A percentile compares a stretch with the other conserved stretches of the same genome.
Evolutionary conservation across 345 rosid genomes (phyloP).

Genomic region (Brassica cretica): DNA sequence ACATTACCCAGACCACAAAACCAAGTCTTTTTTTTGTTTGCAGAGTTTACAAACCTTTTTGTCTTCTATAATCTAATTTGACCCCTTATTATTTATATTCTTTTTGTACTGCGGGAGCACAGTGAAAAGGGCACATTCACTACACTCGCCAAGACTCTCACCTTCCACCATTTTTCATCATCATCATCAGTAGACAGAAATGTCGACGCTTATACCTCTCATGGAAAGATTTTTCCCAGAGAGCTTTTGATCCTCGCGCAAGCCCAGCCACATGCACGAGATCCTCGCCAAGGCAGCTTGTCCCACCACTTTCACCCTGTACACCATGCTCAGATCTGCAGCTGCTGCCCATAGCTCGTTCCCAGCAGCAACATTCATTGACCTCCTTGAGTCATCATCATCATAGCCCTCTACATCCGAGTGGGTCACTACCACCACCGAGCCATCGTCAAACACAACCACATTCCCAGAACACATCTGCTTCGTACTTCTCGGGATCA

Average conservation of each 20-base stretch:
- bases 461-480: slow-evolving; percentile 41
- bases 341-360: slow-evolving; percentile 40
- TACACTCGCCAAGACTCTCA: slow-evolving; percentile 30
- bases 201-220: slow-evolving; percentile 74
- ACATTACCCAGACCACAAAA: slow-evolving; percentile 39
- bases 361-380: slow-evolving; percentile 23
- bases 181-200: slow-evolving; percentile 69
- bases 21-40: slow-evolving; percentile 16
- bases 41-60: slow-evolving; percentile 38
- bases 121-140: slow-evolving; percentile 32
- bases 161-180: slow-evolving; percentile 16
- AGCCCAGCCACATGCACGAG: slow-evolving; percentile 73
- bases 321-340: slow-evolving; percentile 58
- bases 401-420: slow-evolving; percentile 83
- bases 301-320: slow-evolving; percentile 67
- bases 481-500: slow-evolving; percentile 40
- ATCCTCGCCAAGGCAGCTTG: slow-evolving; percentile 67
- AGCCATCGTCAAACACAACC: slow-evolving; percentile 75
- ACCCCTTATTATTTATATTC: slow-evolving; percentile 30
- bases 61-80: slow-evolving; percentile 30
- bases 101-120: slow-evolving; percentile 23
- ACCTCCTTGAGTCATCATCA: slow-evolving; percentile 35
- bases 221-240: slow-evolving; percentile 44
- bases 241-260: slow-evolving; percentile 55
- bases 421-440: slow-evolving; percentile 75